Percentiles rank a stretch among this genome's conserved stretches.
Evolutionary conservation across 345 rosid genomes (phyloP).

Genomic region (Ricinus communis): DNA sequence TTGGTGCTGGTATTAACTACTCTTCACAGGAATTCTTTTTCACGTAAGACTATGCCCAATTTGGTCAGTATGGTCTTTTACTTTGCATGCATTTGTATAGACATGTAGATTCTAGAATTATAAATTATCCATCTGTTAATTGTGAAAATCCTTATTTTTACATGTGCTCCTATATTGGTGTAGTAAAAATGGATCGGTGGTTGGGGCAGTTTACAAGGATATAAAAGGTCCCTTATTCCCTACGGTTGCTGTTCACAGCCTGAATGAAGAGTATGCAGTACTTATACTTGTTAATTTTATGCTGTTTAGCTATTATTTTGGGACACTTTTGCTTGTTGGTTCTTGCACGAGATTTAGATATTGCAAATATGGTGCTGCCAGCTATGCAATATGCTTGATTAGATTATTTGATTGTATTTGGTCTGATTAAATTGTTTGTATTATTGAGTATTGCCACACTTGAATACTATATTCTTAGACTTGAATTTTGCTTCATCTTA

Average conservation of each 20-base stretch:
- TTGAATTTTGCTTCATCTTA: neutral
- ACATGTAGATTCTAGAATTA: neutral
- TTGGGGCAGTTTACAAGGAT: slow-evolving; percentile 65
- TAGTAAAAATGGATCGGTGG: slow-evolving; percentile 77
- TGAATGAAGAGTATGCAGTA: slow-evolving; percentile 94
- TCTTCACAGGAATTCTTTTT: slow-evolving; percentile 83
- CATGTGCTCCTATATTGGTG: slow-evolving; percentile 22
- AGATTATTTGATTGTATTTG: neutral
- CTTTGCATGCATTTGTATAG: neutral
- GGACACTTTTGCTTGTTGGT: neutral
- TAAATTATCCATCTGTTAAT: slow-evolving; percentile 17
- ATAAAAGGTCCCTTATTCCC: slow-evolving; percentile 77
- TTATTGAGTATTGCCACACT: neutral
- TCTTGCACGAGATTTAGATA: no score
- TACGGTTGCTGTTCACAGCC: slow-evolving; percentile 94
- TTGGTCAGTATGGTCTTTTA: slow-evolving; percentile 6
- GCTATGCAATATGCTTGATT: neutral
- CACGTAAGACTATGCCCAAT: slow-evolving; percentile 68
- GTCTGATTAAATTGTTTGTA: neutral
- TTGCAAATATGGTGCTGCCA: neutral
- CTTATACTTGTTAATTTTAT: slow-evolving; percentile 14
- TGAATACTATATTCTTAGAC: neutral
- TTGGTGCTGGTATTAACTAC: slow-evolving; percentile 94
- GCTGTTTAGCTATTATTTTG: neutral
- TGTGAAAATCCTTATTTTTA: slow-evolving; percentile 13